Evolutionary conservation across 176 grass and related monocot species (phyloP).

Genomic region (Cocos nucifera): DNA sequence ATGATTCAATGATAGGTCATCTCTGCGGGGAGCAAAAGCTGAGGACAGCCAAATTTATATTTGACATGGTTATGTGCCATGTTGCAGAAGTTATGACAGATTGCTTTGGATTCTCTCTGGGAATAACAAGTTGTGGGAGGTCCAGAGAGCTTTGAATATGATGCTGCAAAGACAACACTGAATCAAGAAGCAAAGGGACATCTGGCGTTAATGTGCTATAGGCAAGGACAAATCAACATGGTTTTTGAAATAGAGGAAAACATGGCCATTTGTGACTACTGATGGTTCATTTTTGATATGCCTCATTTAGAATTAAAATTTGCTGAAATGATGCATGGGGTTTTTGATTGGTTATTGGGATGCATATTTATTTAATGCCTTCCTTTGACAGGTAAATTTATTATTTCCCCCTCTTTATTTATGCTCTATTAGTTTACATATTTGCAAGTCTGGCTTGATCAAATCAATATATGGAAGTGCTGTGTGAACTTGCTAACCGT

Average conservation of each 20-base stretch:
- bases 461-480: too few relatives aligned
- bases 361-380: too few relatives aligned
- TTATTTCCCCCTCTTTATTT: too few relatives aligned
- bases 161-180: conserved; percentile 11
- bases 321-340: too few relatives aligned
- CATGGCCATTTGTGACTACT: neutral
- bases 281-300: too few relatives aligned
- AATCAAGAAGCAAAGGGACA: conserved; percentile 8
- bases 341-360: too few relatives aligned
- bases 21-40: conserved; percentile 15
- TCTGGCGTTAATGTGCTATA: conserved; percentile 6
- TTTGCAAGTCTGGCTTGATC: too few relatives aligned
- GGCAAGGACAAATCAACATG: conserved; percentile 8
- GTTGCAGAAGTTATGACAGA: neutral
- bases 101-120: conserved; percentile 7
- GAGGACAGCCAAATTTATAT: conserved; percentile 19
- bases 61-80: conserved; percentile 17
- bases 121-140: conserved; percentile 11
- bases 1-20: conserved; percentile 25
- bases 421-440: too few relatives aligned
- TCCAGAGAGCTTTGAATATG: conserved; percentile 13
- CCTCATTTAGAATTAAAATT: too few relatives aligned
- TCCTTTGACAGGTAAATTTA: too few relatives aligned
- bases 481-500: too few relatives aligned
- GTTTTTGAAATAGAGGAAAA: conserved; percentile 17